Percentiles rank a stretch among this genome's conserved stretches.
Evolutionary conservation across 2,329 filamentous ascomycete species (phyloP).

Genomic region (Drechslerella coelobrocha): DNA sequence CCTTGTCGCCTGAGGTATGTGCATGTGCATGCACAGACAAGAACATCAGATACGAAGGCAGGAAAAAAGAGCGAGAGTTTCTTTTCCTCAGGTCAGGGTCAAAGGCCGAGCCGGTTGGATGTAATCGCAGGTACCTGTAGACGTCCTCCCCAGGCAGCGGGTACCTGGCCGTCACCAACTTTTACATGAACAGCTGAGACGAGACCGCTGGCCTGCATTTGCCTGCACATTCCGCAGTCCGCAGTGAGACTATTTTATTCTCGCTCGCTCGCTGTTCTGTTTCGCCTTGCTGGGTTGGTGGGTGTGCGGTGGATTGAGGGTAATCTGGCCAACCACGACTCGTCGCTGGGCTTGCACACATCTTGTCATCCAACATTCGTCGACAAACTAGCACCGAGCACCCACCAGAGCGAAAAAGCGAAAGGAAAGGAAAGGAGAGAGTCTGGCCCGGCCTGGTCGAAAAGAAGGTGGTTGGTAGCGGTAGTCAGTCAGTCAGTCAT

Average conservation of each 20-base stretch:
- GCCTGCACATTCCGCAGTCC: neutral
- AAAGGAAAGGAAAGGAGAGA: neutral
- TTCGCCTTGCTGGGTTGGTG: constrained; percentile 2
- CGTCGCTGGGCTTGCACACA: neutral
- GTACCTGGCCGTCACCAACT: too few species aligned
- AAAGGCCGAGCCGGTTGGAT: too few species aligned
- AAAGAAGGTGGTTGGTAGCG: neutral
- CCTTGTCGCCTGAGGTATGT: neutral
- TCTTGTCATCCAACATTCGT: neutral
- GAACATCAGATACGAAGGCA: constrained; percentile 1
- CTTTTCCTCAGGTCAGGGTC: too few species aligned
- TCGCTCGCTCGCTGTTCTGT: neutral
- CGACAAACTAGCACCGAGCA: neutral
- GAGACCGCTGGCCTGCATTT: neutral
- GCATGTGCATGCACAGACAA: neutral
- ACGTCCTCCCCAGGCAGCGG: neutral
- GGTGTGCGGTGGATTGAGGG: too few species aligned
- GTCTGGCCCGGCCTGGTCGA: neutral
- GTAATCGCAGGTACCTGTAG: neutral
- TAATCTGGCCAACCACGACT: neutral
- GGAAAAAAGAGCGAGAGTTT: neutral
- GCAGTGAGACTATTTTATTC: neutral
- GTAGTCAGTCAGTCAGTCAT: too few species aligned
- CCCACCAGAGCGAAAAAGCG: too few species aligned
- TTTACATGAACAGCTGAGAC: neutral